A percentile compares a stretch with the other conserved stretches of the same genome.
Conservation (phyloP, 306 rosid species). For the Lotus japonicus region DNA sequence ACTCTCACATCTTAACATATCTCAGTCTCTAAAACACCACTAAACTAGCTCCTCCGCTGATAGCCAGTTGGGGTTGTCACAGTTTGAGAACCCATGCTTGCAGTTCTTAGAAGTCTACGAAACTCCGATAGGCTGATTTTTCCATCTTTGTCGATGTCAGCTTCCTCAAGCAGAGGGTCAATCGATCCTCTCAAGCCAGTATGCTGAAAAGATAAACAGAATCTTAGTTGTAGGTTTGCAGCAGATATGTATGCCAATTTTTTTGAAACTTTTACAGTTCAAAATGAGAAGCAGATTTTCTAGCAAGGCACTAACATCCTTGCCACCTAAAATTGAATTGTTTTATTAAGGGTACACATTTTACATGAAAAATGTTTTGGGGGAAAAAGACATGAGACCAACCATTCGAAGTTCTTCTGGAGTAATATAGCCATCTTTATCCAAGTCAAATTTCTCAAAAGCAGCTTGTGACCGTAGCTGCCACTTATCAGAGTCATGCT, state of each 20-base stretch:
- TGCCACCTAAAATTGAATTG: no score
- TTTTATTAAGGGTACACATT: no score
- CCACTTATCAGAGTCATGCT: slow-evolving; percentile 78
- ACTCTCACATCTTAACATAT: slow-evolving; percentile 1
- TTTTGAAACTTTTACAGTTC: no score
- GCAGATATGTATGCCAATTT: neutral
- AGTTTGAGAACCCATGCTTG: slow-evolving; percentile 56
- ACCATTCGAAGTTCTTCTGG: slow-evolving; percentile 85
- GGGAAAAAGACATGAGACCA: slow-evolving; percentile 12
- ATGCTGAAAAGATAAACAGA: slow-evolving; percentile 43
- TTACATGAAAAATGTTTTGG: neutral
- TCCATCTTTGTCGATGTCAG: slow-evolving; percentile 82
- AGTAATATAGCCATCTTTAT: slow-evolving; percentile 78
- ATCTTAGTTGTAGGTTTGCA: neutral
- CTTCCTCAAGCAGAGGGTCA: slow-evolving; percentile 80
- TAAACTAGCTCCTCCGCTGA: slow-evolving; percentile 31
- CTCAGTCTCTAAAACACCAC: slow-evolving; percentile 11
- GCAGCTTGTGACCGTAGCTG: slow-evolving; percentile 64
- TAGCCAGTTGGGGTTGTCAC: slow-evolving; percentile 25
- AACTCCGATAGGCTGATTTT: slow-evolving; percentile 71
- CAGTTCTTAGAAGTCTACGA: slow-evolving; percentile 72
- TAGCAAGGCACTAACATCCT: no score
- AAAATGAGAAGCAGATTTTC: no score
- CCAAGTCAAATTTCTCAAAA: slow-evolving; percentile 76
- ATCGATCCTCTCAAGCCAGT: slow-evolving; percentile 67